Percentiles rank a stretch among this genome's conserved stretches.
phyloP scores from a whole-genome alignment of 768 basidiomycete species.

The Hygrophorus pudorinus region DNA sequence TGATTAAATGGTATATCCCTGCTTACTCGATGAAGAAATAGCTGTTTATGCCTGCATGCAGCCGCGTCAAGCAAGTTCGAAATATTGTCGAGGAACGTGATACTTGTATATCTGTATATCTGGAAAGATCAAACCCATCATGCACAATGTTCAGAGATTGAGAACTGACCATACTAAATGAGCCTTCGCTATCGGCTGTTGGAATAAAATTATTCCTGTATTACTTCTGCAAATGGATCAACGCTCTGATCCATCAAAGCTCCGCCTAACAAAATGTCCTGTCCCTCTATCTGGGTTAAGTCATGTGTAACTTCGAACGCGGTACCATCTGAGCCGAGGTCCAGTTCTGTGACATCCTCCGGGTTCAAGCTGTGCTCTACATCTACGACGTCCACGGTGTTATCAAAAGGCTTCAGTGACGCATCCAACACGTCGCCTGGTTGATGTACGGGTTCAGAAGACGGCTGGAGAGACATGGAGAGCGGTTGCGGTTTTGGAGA shows the following conservation, averaged over 20 bases:
- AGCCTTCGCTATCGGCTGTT: no score
- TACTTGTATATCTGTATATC: no score
- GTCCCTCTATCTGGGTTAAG: constrained; percentile 44
- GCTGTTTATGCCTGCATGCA: no score
- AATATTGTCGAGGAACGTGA: no score
- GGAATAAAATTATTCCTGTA: neutral
- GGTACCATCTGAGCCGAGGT: constrained; percentile 60
- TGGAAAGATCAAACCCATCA: no score
- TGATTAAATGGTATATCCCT: no score
- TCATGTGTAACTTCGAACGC: constrained; percentile 42
- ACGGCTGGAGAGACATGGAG: constrained; percentile 37
- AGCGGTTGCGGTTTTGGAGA: constrained; percentile 59
- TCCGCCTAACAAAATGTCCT: constrained; percentile 48
- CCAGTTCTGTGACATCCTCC: constrained; percentile 39
- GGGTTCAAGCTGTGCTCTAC: constrained; percentile 26
- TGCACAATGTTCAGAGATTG: no score
- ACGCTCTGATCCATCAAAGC: constrained; percentile 46
- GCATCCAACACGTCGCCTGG: constrained; percentile 38
- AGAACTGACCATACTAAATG: no score
- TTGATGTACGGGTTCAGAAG: constrained; percentile 33
- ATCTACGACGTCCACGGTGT: constrained; percentile 30
- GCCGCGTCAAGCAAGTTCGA: no score
- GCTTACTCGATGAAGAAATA: no score
- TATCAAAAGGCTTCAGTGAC: constrained; percentile 47
- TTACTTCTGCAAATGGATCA: constrained; percentile 46